These are phyloP conservation scores for Xylaria bambusicola DNA, from an alignment of 495 filamentous ascomycete species.

Conservation along the genomic window DNA sequence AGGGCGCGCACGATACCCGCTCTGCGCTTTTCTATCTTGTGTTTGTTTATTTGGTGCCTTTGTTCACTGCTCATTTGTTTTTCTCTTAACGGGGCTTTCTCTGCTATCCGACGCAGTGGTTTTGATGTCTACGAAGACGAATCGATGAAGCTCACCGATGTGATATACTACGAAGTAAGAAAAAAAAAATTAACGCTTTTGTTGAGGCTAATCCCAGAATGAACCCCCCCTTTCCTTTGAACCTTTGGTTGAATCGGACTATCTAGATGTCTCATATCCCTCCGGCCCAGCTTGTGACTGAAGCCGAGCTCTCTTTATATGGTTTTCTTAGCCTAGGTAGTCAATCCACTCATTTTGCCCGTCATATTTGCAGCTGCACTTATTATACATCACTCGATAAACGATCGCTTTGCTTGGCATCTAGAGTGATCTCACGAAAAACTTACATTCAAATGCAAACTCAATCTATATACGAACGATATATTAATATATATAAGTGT, in stretches of 20 bases:
- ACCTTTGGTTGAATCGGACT: neutral
- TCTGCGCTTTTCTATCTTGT: neutral
- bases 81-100: neutral
- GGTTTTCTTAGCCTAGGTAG: neutral
- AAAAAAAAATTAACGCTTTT: neutral
- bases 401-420: no score
- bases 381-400: no score
- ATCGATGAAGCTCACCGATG: neutral
- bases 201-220: neutral
- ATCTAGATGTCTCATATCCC: neutral
- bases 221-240: neutral
- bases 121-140: neutral
- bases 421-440: no score
- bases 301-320: neutral
- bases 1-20: neutral
- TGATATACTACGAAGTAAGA: neutral
- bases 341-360: neutral
- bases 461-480: no score
- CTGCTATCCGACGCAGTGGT: neutral
- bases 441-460: no score
- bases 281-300: neutral
- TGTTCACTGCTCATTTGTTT: slow-evolving; percentile 1
- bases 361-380: neutral
- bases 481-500: no score
- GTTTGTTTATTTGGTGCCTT: neutral